Evolutionary conservation across 495 filamentous ascomycete genomes (phyloP), one percentile per base, ranked within the genome.

Genomic region (Penicillium psychrofluorescens): DNA sequence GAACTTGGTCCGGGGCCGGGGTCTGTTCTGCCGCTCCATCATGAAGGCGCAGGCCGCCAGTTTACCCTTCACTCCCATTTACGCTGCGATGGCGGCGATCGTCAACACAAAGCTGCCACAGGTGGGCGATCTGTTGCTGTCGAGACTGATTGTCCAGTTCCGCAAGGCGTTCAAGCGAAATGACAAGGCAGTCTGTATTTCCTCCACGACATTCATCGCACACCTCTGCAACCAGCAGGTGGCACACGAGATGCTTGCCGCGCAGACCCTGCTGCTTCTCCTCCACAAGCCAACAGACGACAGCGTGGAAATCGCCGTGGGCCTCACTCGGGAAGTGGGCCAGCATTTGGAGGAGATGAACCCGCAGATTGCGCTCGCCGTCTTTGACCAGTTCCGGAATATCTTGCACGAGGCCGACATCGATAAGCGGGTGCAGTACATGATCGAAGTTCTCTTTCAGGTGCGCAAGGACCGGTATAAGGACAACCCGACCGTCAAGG

Each of bases 31-130:
- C 69, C 76, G 91, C 45, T 88, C 85, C 42, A 88, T 99, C 50
- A 94, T 97, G 86, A 95, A 95, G 65, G 94, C 92, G 7, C 90
- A 96, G 59, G 88, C 92, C 16, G 86, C 88, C n/a, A 92, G 86
- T 70, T 83, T 96, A 58, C 90, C 91, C 0, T 99, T 96, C 56
- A 96, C 91, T 0, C 82, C 90, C 1, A 92, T 99, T 43, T 94
- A 94, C 53, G 94, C 92, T 11, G 84, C 88, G 16, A 89, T 96
- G 85, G 88, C 81, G 0, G 88, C 94, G 12, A 95, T 99, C 44
- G 88, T 95, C 59, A 99, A 99, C 60, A 95, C 92, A 15, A 99
- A 99, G 62, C 72, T 99, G 15, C 92, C 92, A 2, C 81, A 89
- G 59, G 88, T 96, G 13, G 92, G 92, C 27, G 94, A 99, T 61